These are phyloP conservation scores for Populus deltoides DNA, from an alignment of 345 rosid genomes.

Conservation along the genomic window DNA sequence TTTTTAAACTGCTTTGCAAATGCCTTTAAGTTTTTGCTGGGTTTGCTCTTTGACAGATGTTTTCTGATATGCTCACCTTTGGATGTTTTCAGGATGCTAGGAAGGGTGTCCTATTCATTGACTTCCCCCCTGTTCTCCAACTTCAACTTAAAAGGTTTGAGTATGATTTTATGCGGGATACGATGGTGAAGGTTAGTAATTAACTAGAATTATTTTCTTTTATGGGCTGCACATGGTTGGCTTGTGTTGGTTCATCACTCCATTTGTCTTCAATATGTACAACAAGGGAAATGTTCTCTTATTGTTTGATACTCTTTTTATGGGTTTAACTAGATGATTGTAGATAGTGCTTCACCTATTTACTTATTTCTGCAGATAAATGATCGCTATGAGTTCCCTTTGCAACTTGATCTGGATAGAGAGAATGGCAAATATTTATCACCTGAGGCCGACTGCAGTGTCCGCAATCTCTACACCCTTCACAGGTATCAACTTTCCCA, in stretches of 20 bases:
- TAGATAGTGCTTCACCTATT: background rate
- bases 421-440: conserved; percentile 34
- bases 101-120: conserved; percentile 53
- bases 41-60: background rate
- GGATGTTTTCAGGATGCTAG: conserved; percentile 43
- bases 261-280: background rate
- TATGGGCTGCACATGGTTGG: background rate
- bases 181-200: conserved; percentile 47
- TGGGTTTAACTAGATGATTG: background rate
- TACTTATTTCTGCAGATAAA: conserved; percentile 23
- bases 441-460: conserved; percentile 34
- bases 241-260: background rate
- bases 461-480: conserved; percentile 48
- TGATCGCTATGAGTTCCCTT: conserved; percentile 37
- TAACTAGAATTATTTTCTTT: background rate
- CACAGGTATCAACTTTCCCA: conserved; percentile 57
- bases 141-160: conserved; percentile 51
- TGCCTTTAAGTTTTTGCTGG: background rate
- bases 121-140: conserved; percentile 88
- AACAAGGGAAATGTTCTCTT: background rate
- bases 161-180: conserved; percentile 51
- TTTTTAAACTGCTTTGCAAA: background rate
- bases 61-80: background rate
- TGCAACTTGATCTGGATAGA: conserved; percentile 39
- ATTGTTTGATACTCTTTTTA: background rate